Evolutionary conservation across 148 eudicot genomes (phyloP).

Genomic region (Suaeda aralocaspica): DNA sequence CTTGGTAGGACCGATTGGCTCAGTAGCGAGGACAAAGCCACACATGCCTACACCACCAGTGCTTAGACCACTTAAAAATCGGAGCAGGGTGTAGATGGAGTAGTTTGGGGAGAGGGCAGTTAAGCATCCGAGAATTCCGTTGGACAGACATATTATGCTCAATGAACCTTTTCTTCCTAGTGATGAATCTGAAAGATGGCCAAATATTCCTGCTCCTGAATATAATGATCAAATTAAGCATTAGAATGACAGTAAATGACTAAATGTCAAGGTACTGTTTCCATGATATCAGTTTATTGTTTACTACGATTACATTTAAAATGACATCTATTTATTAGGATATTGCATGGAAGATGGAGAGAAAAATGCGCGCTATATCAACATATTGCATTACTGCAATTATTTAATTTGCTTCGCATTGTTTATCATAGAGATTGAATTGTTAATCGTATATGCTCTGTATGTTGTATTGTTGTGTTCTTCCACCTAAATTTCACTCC

Average conservation of each 20-base stretch:
- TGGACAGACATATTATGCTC: conserved; percentile 47
- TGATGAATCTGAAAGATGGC: conserved; percentile 75
- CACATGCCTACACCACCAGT: conserved; percentile 86
- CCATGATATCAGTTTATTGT: no score
- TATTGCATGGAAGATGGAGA: no score
- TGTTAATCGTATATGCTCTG: no score
- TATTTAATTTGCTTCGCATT: no score
- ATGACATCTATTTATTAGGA: no score
- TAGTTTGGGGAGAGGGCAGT: conserved; percentile 62
- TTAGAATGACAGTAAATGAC: background rate
- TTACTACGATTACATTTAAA: no score
- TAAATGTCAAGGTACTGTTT: no score
- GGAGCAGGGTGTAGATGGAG: conserved; percentile 43
- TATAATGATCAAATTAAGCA: background rate
- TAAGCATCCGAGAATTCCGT: conserved; percentile 55
- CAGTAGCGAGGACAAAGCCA: conserved; percentile 76
- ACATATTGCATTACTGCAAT: no score
- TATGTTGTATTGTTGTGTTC: no score
- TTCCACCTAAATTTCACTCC: no score
- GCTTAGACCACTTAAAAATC: conserved; percentile 66
- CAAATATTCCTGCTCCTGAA: conserved; percentile 90
- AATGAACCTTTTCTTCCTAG: conserved; percentile 78
- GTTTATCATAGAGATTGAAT: no score
- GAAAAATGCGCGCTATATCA: no score
- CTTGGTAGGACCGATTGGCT: conserved; percentile 64